Conservation (phyloP, 1,139 yeast genomes). For the Zygoascus sp. region DNA sequence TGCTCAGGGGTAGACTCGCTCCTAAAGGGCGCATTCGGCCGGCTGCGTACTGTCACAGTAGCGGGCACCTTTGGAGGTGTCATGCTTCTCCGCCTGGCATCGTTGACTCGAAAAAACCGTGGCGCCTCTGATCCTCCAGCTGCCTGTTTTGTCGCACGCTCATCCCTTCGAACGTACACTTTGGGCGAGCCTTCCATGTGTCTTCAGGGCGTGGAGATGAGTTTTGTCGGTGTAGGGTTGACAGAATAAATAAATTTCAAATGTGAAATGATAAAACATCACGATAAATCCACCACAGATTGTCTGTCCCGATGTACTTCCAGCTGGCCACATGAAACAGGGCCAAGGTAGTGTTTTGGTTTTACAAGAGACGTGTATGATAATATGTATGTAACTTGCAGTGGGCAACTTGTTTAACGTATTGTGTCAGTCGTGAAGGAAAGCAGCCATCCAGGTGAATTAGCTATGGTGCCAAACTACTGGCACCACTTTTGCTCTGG, state of each 20-base stretch:
- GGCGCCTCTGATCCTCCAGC: neutral
- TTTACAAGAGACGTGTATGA: no score
- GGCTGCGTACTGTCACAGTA: neutral
- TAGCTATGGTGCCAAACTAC: no score
- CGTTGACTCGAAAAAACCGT: conserved; percentile 9
- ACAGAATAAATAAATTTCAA: neutral
- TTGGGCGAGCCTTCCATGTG: neutral
- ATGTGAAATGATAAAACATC: neutral
- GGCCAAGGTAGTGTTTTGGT: no score
- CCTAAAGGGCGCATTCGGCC: neutral
- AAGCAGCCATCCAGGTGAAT: no score
- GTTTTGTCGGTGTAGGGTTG: neutral
- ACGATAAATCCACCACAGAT: no score
- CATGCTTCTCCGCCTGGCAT: neutral
- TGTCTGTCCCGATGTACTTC: no score
- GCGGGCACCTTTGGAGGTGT: neutral
- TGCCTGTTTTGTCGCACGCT: neutral
- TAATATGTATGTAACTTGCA: no score
- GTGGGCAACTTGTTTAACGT: no score
- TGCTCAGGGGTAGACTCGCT: neutral
- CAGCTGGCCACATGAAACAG: no score
- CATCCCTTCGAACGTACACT: conserved; percentile 6
- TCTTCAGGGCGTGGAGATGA: neutral
- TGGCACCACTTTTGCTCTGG: neutral
- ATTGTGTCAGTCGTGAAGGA: no score